Base-by-base conservation (phyloP, 2,329 filamentous ascomycete species). In the Penicillium sp. region DNA sequence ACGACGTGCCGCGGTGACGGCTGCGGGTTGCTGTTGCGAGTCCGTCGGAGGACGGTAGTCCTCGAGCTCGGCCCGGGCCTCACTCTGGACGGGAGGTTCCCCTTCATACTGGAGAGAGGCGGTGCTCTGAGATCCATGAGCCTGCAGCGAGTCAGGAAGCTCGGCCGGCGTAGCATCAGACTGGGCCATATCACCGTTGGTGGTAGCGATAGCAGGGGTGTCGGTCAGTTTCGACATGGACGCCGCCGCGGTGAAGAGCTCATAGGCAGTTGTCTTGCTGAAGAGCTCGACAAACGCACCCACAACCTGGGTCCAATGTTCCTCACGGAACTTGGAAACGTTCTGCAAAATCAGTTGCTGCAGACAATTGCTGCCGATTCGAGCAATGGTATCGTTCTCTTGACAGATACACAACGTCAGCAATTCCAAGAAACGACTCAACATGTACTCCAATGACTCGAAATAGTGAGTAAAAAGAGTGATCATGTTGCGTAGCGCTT, bases 381-480 rank as follows among this genome's bases (percentile, higher is more conserved):
- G 87, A 2, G 95, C 96, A 66, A 99, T 94, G 0, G 96, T 99
- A 72, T 99, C 95, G 70, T 99, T 99, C 75, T 99, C 95, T 76
- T 99, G 95, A 75, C 94, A 98, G 65, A 99, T 99, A 74, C 95
- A 99, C 11, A 99, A 85, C 3, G 92, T 93, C 11, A 99, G 82
- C 22, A 99, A 85, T 76, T 98, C 94, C 40, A 99, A 80, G 76
- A 99, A 98, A n/a, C 95, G 86, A 76, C 97, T 93, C 19, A 99
- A 85, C 95, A 99, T 99, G 74, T 97, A 96, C 78, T 98, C 93
- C 10, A 99, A 81, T 0, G 93, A 89, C 61, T 96, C 92, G 67
- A 99, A 99, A 78, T 98, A 99, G 78, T 99, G 96, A 0, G 96
- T 99, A 77, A 99, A 99, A 26, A 99, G 85, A 0, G 92, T 94